Evolutionary conservation across 306 rosid genomes (phyloP), one percentile per base, ranked within the genome.

Genomic region (Castanea sativa): DNA sequence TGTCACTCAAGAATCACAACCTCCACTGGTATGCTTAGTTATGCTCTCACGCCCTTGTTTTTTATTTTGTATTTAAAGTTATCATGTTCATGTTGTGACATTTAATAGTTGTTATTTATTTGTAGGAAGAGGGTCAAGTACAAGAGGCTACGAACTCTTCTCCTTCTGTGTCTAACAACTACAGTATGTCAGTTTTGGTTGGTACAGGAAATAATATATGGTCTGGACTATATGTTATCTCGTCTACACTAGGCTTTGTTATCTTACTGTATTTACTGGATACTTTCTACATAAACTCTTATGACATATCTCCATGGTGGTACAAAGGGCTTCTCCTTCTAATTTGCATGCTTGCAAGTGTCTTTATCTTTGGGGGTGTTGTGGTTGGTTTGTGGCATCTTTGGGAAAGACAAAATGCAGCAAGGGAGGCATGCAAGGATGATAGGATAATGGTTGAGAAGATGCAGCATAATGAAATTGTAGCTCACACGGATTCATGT

Each of bases 1-100:
- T 58, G 95, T 94, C 81, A 94, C 99, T 58, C 76, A 92, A 58
- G 97, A 94, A 85, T 86, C 94, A 63, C 87, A 83, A 70, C 97
- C 97, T 76, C 92, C 93, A 45, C 30, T 87, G 92, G 98, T 94
- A 86, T 61, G 90, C 80, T 78, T 65, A 21, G 35, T 71, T 68
- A 69, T 78, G 73, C 75, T 49, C 15, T 49, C 45, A 55, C 65
- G 52, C 73, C 14, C 80, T 35, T 51, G 8, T 45, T 53, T 68
- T 71, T 51, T 15, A 0, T 49, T 49, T 49, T 49, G 58, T 51
- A 12, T 49, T 18, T 9, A 49, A 49, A 16, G 30, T 49, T 61
- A 14, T 73, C 51, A 32, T 58, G 60, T 76, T 75, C 53, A 56
- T 63, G 55, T 76, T 74, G 63, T 76, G 69, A 79, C 27, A 35